Evolutionary conservation across 2,329 filamentous ascomycete species (phyloP).

Genomic region (Clonostachys solani): DNA sequence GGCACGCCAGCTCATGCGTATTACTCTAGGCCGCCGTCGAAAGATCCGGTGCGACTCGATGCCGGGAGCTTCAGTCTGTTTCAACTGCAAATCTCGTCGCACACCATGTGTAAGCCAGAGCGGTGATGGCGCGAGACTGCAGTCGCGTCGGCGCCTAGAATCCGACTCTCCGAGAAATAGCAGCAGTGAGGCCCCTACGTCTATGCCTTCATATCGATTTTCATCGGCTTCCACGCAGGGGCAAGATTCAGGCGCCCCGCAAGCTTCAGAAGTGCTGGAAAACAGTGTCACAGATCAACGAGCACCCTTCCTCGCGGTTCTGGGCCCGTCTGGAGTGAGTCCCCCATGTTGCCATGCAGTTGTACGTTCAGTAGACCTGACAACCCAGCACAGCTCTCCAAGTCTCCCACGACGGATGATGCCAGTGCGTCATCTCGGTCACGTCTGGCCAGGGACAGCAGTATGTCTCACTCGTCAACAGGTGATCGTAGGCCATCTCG

Average conservation of each 20-base stretch:
- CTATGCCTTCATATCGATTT: too few relatives aligned
- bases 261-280: constrained; percentile 1
- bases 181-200: neutral
- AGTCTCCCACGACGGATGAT: neutral
- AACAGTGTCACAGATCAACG: constrained; percentile 2
- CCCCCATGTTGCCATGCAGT: neutral
- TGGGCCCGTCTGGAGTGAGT: constrained; percentile 3
- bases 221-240: too few relatives aligned
- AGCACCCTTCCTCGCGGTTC: constrained; percentile 4
- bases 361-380: constrained; percentile 1
- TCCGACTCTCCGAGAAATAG: neutral
- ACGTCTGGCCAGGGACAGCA: neutral
- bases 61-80: constrained; percentile 31
- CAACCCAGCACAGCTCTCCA: constrained; percentile 1
- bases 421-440: neutral
- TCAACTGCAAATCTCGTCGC: constrained; percentile 21
- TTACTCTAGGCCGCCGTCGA: constrained; percentile 31
- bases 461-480: constrained; percentile 1
- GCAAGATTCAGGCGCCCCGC: neutral
- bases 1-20: neutral
- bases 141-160: constrained; percentile 1
- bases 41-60: constrained; percentile 39
- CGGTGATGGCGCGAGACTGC: constrained; percentile 2
- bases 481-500: constrained; percentile 1
- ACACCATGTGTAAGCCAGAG: constrained; percentile 7